A percentile compares a stretch with the other conserved stretches of the same genome.
Evolutionary conservation across 768 basidiomycete genomes (phyloP).

Genomic region (Lactarius hengduanensis): DNA sequence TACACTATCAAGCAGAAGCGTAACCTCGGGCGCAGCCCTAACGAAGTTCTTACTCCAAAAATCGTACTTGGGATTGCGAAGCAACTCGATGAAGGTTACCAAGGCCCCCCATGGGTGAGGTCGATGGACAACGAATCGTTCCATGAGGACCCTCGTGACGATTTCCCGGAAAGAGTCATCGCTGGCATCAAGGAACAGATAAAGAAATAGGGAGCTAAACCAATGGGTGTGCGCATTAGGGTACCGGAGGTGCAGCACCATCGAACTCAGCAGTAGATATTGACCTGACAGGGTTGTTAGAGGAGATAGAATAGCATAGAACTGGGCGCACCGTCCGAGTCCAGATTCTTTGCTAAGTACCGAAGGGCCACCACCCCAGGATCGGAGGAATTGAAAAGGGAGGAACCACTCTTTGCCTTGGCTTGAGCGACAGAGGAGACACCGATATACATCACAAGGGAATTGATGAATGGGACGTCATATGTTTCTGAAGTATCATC

Average conservation of each 20-base stretch:
- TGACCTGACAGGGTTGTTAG: conserved; percentile 57
- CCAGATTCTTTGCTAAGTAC: conserved; percentile 78
- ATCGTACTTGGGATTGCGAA: conserved; percentile 86
- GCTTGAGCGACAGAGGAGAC: conserved; percentile 88
- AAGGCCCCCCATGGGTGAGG: conserved; percentile 97
- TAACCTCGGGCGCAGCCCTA: conserved; percentile 82
- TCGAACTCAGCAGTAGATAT: conserved; percentile 91
- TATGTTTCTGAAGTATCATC: conserved; percentile 60
- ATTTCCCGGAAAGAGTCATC: conserved; percentile 78
- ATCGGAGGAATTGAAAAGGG: conserved; percentile 77
- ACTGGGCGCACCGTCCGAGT: conserved; percentile 75
- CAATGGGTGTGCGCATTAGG: conserved; percentile 98
- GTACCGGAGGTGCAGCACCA: conserved; percentile 93
- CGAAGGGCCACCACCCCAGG: conserved; percentile 83
- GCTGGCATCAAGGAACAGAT: conserved; percentile 80
- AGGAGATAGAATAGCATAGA: not conserved
- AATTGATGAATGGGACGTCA: conserved; percentile 88
- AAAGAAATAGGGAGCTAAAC: conserved; percentile 89
- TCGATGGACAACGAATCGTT: conserved; percentile 89
- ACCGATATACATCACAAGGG: conserved; percentile 95
- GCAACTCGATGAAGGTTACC: conserved; percentile 90
- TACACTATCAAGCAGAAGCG: conserved; percentile 80
- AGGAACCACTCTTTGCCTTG: conserved; percentile 78
- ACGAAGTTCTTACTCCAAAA: conserved; percentile 90
- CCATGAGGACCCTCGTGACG: conserved; percentile 85